Conservation (phyloP, 2,329 filamentous ascomycete genomes). For the Neofusicoccum parvum region DNA sequence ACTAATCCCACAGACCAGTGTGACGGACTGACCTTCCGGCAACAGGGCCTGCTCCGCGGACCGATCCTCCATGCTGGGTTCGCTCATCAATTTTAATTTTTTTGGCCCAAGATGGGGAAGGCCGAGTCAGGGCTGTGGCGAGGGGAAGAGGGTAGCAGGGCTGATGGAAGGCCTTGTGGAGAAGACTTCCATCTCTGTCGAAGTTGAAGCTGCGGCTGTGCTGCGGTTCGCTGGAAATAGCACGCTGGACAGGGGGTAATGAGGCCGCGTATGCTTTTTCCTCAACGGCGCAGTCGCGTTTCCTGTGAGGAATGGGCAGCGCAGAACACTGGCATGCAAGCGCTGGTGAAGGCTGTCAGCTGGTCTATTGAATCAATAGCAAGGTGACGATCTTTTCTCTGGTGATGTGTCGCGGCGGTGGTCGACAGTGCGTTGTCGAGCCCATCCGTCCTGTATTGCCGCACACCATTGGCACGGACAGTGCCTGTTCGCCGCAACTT, state of each 20-base stretch:
- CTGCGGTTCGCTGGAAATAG: constrained; percentile 16
- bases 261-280: constrained; percentile 10
- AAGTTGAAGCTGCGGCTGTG: constrained; percentile 8
- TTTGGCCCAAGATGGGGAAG: not conserved
- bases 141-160: not conserved
- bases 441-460: not conserved
- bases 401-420: not conserved
- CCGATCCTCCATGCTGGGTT: not conserved
- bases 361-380: constrained; percentile 5
- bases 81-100: constrained; percentile 6
- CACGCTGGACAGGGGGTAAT: constrained; percentile 9
- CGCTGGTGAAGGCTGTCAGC: not conserved
- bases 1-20: constrained; percentile 1
- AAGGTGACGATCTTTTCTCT: not conserved
- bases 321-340: not conserved
- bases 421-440: not conserved
- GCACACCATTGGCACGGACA: not conserved
- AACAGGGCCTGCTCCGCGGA: not conserved
- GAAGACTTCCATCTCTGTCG: not conserved
- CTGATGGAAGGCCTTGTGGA: constrained; percentile 1
- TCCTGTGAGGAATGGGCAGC: not conserved
- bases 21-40: not conserved
- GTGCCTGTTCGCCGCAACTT: not conserved
- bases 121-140: not conserved
- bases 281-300: not conserved